Evolutionary conservation across 208 protist species (phyloP).

Genomic region (Leishmania guyanensis): DNA sequence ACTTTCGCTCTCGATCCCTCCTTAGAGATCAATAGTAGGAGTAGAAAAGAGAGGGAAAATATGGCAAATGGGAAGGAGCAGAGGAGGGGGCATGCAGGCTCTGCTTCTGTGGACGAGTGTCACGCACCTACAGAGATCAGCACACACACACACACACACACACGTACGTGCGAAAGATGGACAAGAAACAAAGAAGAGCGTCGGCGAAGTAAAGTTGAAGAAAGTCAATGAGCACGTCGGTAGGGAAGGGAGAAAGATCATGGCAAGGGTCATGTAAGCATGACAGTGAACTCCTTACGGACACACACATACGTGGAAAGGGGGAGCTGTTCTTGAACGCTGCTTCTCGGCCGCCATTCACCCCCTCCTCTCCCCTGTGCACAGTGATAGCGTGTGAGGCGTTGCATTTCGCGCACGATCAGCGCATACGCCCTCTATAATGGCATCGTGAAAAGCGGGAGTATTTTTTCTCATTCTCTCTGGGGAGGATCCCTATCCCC

Average conservation of each 20-base stretch:
- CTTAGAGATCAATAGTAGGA: background rate
- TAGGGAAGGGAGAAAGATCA: background rate
- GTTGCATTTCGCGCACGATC: background rate
- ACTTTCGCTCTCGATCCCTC: background rate
- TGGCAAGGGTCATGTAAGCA: background rate
- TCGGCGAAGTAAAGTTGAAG: background rate
- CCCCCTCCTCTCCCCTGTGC: too few species aligned
- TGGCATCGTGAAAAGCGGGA: background rate
- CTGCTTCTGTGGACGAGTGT: background rate
- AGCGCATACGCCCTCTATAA: background rate
- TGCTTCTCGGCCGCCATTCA: background rate
- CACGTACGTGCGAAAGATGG: background rate
- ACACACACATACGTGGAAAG: background rate
- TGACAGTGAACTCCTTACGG: background rate
- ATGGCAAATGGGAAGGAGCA: too few species aligned
- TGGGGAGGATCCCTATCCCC: background rate
- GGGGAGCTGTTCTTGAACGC: background rate
- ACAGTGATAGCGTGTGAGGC: background rate
- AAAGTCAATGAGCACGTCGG: background rate
- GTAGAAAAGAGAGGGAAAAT: background rate
- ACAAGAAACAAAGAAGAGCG: background rate
- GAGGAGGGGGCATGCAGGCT: background rate
- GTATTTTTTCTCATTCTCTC: background rate
- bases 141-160: background rate
- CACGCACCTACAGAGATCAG: background rate